Percentiles rank a stretch among this genome's conserved stretches.
These are phyloP conservation scores for Colletotrichum horii DNA, from an alignment of 2,329 filamentous ascomycete species.

Conservation along the genomic window DNA sequence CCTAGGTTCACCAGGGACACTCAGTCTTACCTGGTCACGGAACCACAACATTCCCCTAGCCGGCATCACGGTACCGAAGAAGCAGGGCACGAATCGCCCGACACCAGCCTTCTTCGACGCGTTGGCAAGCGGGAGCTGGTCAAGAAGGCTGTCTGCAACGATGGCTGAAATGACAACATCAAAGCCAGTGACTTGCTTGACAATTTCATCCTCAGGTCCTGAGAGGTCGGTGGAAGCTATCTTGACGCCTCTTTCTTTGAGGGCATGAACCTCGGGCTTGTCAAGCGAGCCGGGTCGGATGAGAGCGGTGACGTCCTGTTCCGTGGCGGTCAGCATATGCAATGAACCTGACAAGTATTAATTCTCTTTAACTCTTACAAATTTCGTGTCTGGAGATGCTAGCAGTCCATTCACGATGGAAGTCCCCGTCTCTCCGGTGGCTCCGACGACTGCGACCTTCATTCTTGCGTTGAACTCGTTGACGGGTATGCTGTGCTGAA, in stretches of 20 bases:
- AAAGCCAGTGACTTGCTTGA: constrained; percentile 5
- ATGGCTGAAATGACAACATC: constrained; percentile 51
- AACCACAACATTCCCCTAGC: constrained; percentile 35
- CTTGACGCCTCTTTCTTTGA: constrained; percentile 47
- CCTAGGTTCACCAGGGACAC: background rate
- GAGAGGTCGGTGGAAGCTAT: constrained; percentile 48
- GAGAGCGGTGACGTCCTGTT: constrained; percentile 52
- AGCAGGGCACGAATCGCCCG: constrained; percentile 56
- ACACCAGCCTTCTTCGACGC: constrained; percentile 55
- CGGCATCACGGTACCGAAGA: constrained; percentile 50
- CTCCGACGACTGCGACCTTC: constrained; percentile 42
- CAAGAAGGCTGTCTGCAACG: constrained; percentile 34
- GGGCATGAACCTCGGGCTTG: constrained; percentile 45
- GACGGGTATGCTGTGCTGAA: background rate
- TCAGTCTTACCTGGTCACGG: constrained; percentile 24
- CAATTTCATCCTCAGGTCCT: constrained; percentile 28
- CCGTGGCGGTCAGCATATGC: background rate
- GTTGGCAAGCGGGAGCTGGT: constrained; percentile 50
- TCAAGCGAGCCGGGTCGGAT: constrained; percentile 49
- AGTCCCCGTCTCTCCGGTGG: constrained; percentile 45
- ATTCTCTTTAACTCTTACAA: constrained; percentile 23
- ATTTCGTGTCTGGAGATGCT: constrained; percentile 22
- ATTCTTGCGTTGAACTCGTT: background rate
- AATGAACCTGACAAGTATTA: accelerated
- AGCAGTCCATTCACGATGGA: constrained; percentile 44